phyloP scores from a whole-genome alignment of 306 rosid genomes.

The Erythrophleum fordii region DNA sequence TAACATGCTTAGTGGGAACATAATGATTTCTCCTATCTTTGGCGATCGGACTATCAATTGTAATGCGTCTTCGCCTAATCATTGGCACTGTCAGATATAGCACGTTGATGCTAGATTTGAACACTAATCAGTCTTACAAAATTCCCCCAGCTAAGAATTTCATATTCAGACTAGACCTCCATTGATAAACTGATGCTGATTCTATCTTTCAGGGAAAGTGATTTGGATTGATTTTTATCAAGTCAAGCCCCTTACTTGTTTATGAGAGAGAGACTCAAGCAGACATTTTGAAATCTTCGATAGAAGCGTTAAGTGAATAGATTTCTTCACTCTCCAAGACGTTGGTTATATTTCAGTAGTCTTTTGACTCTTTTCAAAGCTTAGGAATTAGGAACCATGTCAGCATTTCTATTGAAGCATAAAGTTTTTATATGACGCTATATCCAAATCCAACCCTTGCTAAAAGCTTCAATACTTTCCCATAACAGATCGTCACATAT shows the following conservation, averaged over 20 bases:
- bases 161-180: slow-evolving; percentile 6
- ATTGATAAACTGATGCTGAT: slow-evolving; percentile 1
- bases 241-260: neutral
- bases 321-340: neutral
- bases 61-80: slow-evolving; percentile 2
- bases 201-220: neutral
- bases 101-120: neutral
- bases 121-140: neutral
- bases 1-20: neutral
- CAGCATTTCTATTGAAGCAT: neutral
- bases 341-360: neutral
- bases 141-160: neutral
- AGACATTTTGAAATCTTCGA: neutral
- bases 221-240: too few species aligned
- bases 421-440: neutral
- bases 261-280: neutral
- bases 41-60: neutral
- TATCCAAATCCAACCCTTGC: neutral
- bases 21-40: neutral
- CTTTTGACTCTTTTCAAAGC: neutral
- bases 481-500: neutral
- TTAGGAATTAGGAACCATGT: neutral
- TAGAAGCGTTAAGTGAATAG: neutral
- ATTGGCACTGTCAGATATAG: neutral
- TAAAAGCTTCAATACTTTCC: neutral